These are phyloP conservation scores for Alternaria brassicicola DNA, from an alignment of 2,329 filamentous ascomycete species.

Conservation along the genomic window DNA sequence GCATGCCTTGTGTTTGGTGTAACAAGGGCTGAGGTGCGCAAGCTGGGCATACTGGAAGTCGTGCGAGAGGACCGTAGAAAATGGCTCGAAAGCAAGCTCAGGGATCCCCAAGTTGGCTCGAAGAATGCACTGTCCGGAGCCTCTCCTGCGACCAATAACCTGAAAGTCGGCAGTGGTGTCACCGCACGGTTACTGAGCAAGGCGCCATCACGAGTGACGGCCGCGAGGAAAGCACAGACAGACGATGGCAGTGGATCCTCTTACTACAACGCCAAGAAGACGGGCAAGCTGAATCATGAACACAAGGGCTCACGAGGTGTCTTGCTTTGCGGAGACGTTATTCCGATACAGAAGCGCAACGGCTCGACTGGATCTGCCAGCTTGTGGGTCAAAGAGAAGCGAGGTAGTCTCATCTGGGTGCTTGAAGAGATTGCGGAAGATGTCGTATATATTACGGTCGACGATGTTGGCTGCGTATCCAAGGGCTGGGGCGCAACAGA, in stretches of 20 bases:
- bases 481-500: constrained; percentile 76
- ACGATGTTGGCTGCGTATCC: constrained; percentile 76
- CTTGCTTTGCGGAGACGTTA: constrained; percentile 93
- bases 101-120: constrained; percentile 63
- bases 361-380: constrained; percentile 90
- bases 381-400: constrained; percentile 98
- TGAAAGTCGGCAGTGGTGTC: constrained; percentile 79
- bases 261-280: constrained; percentile 55
- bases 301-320: constrained; percentile 84
- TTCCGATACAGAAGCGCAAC: constrained; percentile 95
- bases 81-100: constrained; percentile 88
- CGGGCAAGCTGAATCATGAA: constrained; percentile 67
- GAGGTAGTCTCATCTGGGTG: constrained; percentile 93
- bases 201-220: constrained; percentile 65
- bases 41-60: constrained; percentile 92
- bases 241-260: constrained; percentile 63
- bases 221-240: constrained; percentile 67
- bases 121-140: constrained; percentile 47
- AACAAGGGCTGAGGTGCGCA: constrained; percentile 91
- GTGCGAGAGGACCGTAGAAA: constrained; percentile 86
- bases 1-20: constrained; percentile 99
- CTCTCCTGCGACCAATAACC: constrained; percentile 48
- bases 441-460: constrained; percentile 75
- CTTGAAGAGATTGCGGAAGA: constrained; percentile 97
- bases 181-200: constrained; percentile 89